Base-by-base conservation (phyloP, 495 filamentous ascomycete species). In the Sporormia fimetaria region DNA sequence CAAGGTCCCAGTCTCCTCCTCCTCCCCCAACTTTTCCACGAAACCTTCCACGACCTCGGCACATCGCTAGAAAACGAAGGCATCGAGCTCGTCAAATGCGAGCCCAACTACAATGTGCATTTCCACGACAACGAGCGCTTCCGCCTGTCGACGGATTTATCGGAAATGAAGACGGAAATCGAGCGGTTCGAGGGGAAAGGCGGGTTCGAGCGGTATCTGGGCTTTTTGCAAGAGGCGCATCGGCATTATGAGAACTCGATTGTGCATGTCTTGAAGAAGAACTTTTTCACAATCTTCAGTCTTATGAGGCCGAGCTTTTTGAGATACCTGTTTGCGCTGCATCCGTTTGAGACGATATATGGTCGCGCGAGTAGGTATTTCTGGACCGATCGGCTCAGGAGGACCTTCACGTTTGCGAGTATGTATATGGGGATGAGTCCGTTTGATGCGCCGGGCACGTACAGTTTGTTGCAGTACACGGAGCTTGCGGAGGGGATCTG, bases 371-470 rank as follows among this genome's bases (percentile, higher is more conserved):
- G 66, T 11, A 67, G 62, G 36, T 81, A 80, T 51, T 81, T 82
- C 55, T 69, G 64, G 60, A 76, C 75, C 1, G 77, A 82, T 50
- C 62, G 77, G 41, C 53, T 82, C 54, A 61, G 76, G 31, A 57
- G 78, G 10, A 76, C 75, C 0, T 81, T 81, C 49, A 81, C 78
- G 7, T 83, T 83, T 56, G 76, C 73, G 21, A 80, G 74, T 44
- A 83, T 83, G 79, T 83, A 83, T 51, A 75, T 83, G 67, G 79
- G 79, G 0, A 83, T 83, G 79, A 70, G 63, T 43, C 79, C 79
- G 1, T 83, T 76, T 57, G 75, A 80, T 41, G 79, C 79, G 0
- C 79, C 79, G 4, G 76, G 73, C 1, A 83, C 79, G 15, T 83
- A 82, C 61, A 74, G 68, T 20, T 61, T 83, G 48, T 62, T 82